Evolutionary conservation across 2,329 filamentous ascomycete genomes (phyloP), one percentile per base, ranked within the genome.

Genomic region (Cladophialophora chaetospira): DNA sequence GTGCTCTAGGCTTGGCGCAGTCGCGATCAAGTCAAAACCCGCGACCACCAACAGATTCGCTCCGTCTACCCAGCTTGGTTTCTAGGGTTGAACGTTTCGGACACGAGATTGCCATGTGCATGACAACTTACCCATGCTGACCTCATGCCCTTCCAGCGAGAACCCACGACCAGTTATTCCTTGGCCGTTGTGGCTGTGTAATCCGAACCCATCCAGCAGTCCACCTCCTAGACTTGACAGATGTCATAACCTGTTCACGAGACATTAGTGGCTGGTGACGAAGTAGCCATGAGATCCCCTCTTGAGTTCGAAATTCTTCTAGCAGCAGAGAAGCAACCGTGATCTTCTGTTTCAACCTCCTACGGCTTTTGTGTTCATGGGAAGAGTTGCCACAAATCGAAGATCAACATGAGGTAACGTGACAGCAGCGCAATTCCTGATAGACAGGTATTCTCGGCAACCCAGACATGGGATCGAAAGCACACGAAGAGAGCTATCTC

Each of bases 391-490:
- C n/a, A n/a, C n/a, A n/a, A n/a, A n/a, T n/a, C n/a, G n/a, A n/a
- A n/a, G n/a, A n/a, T 38, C 48, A 50, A 28, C 11, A 61, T 58
- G 58, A 46, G 55, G 28, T 61, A 51, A 54, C 25, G 25, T n/a
- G 25, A 19, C 11, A 10, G 2, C 13, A 49, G 8, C 21, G n/a
- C 28, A 29, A 51, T 8, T 4, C 36, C 23, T 17, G 29, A 19
- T 21, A 19, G 29, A 17, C 28, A 11, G 44, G 21, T 17, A 52
- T 38, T 43, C 40, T 38, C 19, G 25, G 13, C 25, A 23, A 43
- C 17, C 17, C 17, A 47, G 38, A 50, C 31, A 62, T 62, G 60
- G 54, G 56, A 6, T 53, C 55, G 25, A 57, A 57, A 21, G n/a
- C 46, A 23, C 36, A 36, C 46, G 54, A 50, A 15, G 46, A 57